Base-by-base conservation (phyloP, 805 yeast species). In the Candida berthetii region DNA sequence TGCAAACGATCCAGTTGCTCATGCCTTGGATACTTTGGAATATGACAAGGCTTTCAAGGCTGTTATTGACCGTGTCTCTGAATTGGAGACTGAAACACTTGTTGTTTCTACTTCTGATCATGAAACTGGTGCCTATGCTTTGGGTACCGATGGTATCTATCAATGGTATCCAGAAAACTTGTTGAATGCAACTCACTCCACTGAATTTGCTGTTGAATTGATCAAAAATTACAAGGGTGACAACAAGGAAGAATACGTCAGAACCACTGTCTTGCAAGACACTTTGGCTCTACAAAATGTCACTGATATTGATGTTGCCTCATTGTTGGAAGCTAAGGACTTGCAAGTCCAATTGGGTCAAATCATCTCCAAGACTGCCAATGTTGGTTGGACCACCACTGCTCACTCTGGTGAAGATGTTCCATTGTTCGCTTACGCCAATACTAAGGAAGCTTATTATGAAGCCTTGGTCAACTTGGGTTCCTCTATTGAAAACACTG, bases 371-470 rank as follows among this genome's bases (percentile, higher is more conserved):
- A 53, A 63, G 14, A 74, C 93, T 43, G 86, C 96, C 0, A 84
- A 85, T 61, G 74, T 88, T 32, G 96, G 96, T 18, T 90, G 96
- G 96, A 74, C 95, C n/a, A 85, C 96, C 0, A 90, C 85, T 52
- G 97, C 96, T 25, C 98, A 90, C 62, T 80, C 95, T 13, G 96
- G 95, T 0, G 96, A 87, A 18, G 98, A 90, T 61, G 96, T 90
- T 35, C 89, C 90, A 55, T 80, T 90, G 38, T 90, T 87, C 59
- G 96, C 83, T 1, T 75, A 80, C 58, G 74, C 88, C 31, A 82
- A 82, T 53, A 77, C 75, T 17, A 68, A 70, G 40, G 59, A 64
- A 16, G 72, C 80, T 28, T 64, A 62, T 53, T 42, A 53, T 18
- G 53, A 68, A 48, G 52, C 73, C 16, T 53, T 67, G 43, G 58